These are phyloP conservation scores for Globisporangium yorkense DNA, from an alignment of 352 stramenopile genomes.

Conservation along the genomic window DNA sequence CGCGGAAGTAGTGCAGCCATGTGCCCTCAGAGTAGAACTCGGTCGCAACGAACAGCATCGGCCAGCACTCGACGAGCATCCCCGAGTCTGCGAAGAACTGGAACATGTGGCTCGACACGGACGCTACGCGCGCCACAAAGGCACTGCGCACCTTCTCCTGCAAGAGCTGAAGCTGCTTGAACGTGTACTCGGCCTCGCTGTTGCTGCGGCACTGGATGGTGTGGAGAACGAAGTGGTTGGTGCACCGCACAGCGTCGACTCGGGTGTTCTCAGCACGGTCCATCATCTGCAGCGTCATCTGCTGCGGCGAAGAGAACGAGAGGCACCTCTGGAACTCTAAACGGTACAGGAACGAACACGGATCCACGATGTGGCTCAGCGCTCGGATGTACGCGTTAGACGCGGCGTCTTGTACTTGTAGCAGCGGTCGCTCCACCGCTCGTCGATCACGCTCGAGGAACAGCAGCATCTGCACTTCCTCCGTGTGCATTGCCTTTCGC, in stretches of 20 bases:
- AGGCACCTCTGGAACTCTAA: conserved; percentile 48
- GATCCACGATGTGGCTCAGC: conserved; percentile 46
- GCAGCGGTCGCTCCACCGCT: conserved; percentile 28
- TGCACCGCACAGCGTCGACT: conserved; percentile 1
- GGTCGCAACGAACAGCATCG: conserved; percentile 39
- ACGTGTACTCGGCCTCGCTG: conserved; percentile 27
- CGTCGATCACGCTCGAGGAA: conserved; percentile 40
- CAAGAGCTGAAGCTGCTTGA: conserved; percentile 28
- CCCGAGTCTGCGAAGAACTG: conserved; percentile 60
- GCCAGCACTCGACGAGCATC: conserved; percentile 56
- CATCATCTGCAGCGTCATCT: conserved; percentile 28
- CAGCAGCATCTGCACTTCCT: conserved; percentile 44
- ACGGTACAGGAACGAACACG: conserved; percentile 34
- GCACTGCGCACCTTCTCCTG: conserved; percentile 28
- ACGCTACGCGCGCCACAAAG: conserved; percentile 28
- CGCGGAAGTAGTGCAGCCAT: conserved; percentile 30
- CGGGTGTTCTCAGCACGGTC: conserved; percentile 15
- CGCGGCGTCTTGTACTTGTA: conserved; percentile 43
- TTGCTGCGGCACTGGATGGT: conserved; percentile 42
- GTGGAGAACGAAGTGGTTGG: conserved; percentile 31
- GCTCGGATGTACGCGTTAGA: conserved; percentile 43
- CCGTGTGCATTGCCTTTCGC: conserved; percentile 29
- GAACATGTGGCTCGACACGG: conserved; percentile 41
- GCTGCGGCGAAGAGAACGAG: conserved; percentile 26
- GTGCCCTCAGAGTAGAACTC: conserved; percentile 35